Percentiles rank a stretch among this genome's conserved stretches.
Evolutionary conservation across 345 rosid species (phyloP).

Genomic region (Rubroshorea leprosula): DNA sequence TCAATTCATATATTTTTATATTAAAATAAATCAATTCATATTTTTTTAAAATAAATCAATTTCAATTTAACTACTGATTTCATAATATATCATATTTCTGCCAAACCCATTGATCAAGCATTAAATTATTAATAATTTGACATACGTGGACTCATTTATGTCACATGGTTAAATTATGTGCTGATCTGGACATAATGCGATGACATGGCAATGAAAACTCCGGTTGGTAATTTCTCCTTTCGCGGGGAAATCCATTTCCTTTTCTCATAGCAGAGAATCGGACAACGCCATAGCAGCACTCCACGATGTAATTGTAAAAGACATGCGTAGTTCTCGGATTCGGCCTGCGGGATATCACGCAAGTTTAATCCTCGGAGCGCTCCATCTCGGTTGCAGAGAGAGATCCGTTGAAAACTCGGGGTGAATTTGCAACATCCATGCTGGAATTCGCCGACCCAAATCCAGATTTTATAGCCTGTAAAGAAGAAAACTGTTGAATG

Average conservation of each 20-base stretch:
- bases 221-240: constrained; percentile 30
- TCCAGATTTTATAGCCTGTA: constrained; percentile 24
- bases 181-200: no score
- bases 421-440: constrained; percentile 31
- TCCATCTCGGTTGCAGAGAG: constrained; percentile 67
- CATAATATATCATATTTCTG: no score
- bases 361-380: constrained; percentile 84
- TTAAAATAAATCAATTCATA: no score
- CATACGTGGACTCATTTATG: no score
- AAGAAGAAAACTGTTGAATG: constrained; percentile 26
- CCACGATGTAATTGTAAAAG: constrained; percentile 71
- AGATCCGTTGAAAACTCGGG: constrained; percentile 36
- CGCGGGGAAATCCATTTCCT: constrained; percentile 20
- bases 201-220: no score
- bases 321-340: constrained; percentile 86
- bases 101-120: no score
- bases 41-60: no score
- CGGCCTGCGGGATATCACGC: constrained; percentile 82
- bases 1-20: no score
- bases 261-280: constrained; percentile 31
- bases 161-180: no score
- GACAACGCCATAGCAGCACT: constrained; percentile 50
- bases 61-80: no score
- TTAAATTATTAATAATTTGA: no score
- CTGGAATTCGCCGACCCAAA: constrained; percentile 30